Evolutionary conservation across 1,284 basidiomycete genomes (phyloP).

Genomic region (Stereum hirsutum): DNA sequence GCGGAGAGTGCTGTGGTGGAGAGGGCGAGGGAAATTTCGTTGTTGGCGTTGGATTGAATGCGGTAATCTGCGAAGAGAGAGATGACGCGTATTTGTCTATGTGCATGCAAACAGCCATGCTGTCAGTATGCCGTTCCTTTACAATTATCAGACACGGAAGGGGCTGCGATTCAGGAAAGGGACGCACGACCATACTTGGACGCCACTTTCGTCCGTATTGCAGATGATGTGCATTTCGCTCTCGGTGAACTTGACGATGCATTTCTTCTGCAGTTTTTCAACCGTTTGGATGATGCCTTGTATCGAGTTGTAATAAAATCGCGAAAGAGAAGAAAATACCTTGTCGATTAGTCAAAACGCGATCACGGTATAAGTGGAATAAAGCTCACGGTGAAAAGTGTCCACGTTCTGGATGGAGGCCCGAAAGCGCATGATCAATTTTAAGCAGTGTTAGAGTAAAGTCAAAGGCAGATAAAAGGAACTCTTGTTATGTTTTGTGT

Average conservation of each 20-base stretch:
- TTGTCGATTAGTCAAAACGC: not conserved
- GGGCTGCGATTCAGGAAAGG: not conserved
- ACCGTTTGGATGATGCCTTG: conserved; percentile 68
- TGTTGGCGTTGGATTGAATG: conserved; percentile 81
- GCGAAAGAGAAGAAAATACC: not conserved
- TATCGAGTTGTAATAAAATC: not conserved
- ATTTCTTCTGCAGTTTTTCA: conserved; percentile 78
- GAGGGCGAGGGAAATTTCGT: conserved; percentile 72
- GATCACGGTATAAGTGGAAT: not conserved
- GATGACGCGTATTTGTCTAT: conserved; percentile 53
- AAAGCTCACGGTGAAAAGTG: conserved; percentile 46
- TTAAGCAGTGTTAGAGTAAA: no score
- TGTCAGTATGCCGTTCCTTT: not conserved
- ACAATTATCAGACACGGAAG: not conserved
- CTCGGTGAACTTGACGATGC: conserved; percentile 74
- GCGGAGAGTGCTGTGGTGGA: conserved; percentile 69
- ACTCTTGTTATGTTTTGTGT: no score
- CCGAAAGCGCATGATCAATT: conserved; percentile 51
- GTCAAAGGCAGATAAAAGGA: no score
- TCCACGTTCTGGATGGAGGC: conserved; percentile 51
- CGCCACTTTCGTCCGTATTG: conserved; percentile 75
- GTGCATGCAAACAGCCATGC: not conserved
- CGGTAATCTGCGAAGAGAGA: conserved; percentile 76
- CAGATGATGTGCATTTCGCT: conserved; percentile 79
- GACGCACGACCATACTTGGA: conserved; percentile 89